Evolutionary conservation across 2,329 filamentous ascomycete genomes (phyloP).

Genomic region (Epichloe amarillans): DNA sequence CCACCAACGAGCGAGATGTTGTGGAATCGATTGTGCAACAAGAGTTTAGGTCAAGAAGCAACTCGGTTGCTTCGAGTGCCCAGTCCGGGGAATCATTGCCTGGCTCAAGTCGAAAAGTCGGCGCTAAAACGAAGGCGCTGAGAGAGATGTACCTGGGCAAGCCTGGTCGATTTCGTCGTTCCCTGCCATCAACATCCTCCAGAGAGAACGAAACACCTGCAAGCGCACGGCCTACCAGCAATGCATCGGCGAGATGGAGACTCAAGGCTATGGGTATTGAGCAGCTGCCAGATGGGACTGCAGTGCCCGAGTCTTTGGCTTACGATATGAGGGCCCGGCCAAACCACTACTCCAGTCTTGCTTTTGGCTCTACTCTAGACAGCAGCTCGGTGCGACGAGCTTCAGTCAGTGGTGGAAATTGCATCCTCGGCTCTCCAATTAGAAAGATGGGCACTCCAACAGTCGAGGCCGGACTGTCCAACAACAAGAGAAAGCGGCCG

Average conservation of each 20-base stretch:
- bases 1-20: slow-evolving; percentile 24
- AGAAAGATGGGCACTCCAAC: slow-evolving; percentile 2
- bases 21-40: slow-evolving; percentile 22
- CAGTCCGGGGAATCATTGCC: slow-evolving; percentile 9
- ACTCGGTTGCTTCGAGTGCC: slow-evolving; percentile 10
- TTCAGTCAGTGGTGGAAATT: not conserved
- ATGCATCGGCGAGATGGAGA: slow-evolving; percentile 30
- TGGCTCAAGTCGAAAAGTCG: slow-evolving; percentile 7
- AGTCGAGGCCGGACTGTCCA: slow-evolving; percentile 1
- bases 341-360: not conserved
- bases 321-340: slow-evolving; percentile 21
- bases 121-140: slow-evolving; percentile 24
- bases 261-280: slow-evolving; percentile 38
- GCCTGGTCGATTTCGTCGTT: slow-evolving; percentile 23
- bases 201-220: slow-evolving; percentile 15
- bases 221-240: slow-evolving; percentile 18
- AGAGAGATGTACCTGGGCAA: slow-evolving; percentile 20
- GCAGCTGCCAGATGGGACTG: slow-evolving; percentile 39
- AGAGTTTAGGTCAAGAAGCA: slow-evolving; percentile 11
- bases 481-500: slow-evolving; percentile 20
- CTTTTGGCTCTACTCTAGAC: not conserved
- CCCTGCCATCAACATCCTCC: slow-evolving; percentile 22
- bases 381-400: not conserved
- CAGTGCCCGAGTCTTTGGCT: slow-evolving; percentile 37
- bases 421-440: not conserved